Conservation (phyloP, 495 filamentous ascomycete species). For the Penicillium cosmopolitanum region DNA sequence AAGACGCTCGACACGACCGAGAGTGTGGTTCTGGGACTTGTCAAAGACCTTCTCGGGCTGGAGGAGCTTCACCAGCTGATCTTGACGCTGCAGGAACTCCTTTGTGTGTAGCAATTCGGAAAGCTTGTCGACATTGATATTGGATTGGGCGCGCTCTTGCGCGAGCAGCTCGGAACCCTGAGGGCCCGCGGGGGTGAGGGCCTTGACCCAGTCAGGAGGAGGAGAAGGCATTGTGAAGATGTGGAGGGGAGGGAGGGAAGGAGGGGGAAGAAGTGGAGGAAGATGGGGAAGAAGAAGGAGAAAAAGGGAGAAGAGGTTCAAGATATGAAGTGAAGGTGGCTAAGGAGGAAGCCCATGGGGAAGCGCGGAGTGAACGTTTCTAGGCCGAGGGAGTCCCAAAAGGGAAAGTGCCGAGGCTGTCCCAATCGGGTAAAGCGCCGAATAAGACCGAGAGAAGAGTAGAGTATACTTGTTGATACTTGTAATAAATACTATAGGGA, state of each 20-base stretch:
- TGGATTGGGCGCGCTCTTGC: constrained; percentile 62
- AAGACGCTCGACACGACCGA: constrained; percentile 65
- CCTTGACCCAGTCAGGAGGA: constrained; percentile 66
- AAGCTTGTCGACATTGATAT: constrained; percentile 59
- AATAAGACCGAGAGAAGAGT: not conserved
- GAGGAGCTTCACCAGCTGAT: constrained; percentile 57
- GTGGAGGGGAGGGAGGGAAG: constrained; percentile 1
- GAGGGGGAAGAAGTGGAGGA: not conserved
- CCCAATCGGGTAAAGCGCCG: constrained; percentile 3
- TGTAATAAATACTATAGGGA: too few species aligned
- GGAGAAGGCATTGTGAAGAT: constrained; percentile 37
- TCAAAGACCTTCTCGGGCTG: constrained; percentile 66
- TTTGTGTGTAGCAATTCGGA: constrained; percentile 65
- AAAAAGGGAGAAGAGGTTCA: constrained; percentile 17
- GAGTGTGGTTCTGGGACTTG: constrained; percentile 69
- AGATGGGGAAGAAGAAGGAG: constrained; percentile 12
- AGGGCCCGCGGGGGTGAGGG: constrained; percentile 62
- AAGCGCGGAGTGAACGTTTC: constrained; percentile 7
- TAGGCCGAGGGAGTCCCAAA: constrained; percentile 28
- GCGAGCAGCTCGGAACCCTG: constrained; percentile 63
- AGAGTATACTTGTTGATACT: too few species aligned
- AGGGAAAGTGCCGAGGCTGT: constrained; percentile 30
- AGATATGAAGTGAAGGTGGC: constrained; percentile 16
- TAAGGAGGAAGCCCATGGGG: not conserved
- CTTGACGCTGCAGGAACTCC: constrained; percentile 56